Percentiles rank a stretch among this genome's conserved stretches.
These are phyloP conservation scores for Rhizopus sp. DNA, from an alignment of 371 early-diverging fungal genomes.

Conservation along the genomic window DNA sequence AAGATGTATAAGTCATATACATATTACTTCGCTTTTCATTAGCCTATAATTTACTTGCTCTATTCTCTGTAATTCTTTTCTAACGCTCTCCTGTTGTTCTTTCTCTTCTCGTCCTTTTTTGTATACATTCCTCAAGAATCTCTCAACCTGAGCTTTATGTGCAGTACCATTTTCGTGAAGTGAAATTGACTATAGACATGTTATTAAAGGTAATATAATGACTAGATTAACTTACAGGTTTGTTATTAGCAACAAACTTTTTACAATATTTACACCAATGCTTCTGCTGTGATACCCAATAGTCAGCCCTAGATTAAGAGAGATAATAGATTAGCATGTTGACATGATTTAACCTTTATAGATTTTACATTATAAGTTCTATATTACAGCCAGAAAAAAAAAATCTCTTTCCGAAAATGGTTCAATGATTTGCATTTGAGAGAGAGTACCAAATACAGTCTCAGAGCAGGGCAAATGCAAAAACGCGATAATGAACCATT, in stretches of 20 bases:
- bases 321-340: too few species aligned
- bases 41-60: constrained; percentile 48
- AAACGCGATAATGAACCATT: too few species aligned
- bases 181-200: constrained; percentile 55
- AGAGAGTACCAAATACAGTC: too few species aligned
- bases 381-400: too few species aligned
- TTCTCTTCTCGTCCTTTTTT: constrained; percentile 60
- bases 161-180: constrained; percentile 67
- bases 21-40: background rate
- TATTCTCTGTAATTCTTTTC: constrained; percentile 61
- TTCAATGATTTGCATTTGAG: too few species aligned
- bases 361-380: too few species aligned
- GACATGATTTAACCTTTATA: too few species aligned
- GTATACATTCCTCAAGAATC: constrained; percentile 65
- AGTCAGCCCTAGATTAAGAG: constrained; percentile 80
- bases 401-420: too few species aligned
- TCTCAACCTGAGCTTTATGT: constrained; percentile 72
- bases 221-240: constrained; percentile 53
- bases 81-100: constrained; percentile 51
- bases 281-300: constrained; percentile 75
- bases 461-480: too few species aligned
- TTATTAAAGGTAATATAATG: constrained; percentile 3
- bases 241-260: constrained; percentile 74
- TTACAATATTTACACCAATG: constrained; percentile 79
- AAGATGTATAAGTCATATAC: background rate